Evolutionary conservation across 352 stramenopile species (phyloP).

Genomic region (Pythium rishiriense): DNA sequence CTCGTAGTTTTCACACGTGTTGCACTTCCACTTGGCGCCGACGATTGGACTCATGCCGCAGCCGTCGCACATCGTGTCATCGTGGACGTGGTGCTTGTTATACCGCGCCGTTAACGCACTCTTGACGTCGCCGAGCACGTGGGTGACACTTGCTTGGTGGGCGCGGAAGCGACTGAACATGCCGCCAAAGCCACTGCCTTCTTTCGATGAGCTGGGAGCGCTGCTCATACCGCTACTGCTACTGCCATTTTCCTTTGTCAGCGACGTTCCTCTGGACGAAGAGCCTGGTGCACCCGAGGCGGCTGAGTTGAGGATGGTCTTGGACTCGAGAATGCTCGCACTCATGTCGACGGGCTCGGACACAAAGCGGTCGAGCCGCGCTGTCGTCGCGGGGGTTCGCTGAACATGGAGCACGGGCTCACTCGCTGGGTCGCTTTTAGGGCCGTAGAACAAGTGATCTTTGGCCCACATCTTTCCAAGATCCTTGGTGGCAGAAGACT

Average conservation of each 20-base stretch:
- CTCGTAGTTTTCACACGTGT: constrained; percentile 66
- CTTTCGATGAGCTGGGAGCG: constrained; percentile 27
- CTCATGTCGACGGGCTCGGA: constrained; percentile 66
- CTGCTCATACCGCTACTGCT: constrained; percentile 1
- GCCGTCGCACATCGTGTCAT: constrained; percentile 77
- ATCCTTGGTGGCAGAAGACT: constrained; percentile 2
- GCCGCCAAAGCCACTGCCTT: constrained; percentile 29
- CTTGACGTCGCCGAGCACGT: constrained; percentile 66
- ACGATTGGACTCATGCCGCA: constrained; percentile 80
- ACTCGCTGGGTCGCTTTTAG: constrained; percentile 59
- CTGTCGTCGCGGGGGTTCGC: constrained; percentile 29
- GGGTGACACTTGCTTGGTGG: constrained; percentile 42
- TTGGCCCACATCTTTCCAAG: constrained; percentile 46
- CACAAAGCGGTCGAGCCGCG: constrained; percentile 49
- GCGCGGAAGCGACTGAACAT: constrained; percentile 52
- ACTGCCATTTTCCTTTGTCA: constrained; percentile 1
- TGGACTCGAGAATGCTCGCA: constrained; percentile 54
- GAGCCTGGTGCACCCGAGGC: not conserved
- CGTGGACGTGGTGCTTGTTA: constrained; percentile 70
- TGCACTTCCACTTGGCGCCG: constrained; percentile 76
- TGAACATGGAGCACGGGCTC: constrained; percentile 57
- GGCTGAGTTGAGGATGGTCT: constrained; percentile 43
- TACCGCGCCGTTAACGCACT: constrained; percentile 46
- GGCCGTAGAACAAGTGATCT: constrained; percentile 68
- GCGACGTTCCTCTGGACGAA: constrained; percentile 1